Evolutionary conservation across 2,329 filamentous ascomycete species (phyloP), one percentile per base, ranked within the genome.

Genomic region (Coleophoma crateriformis): DNA sequence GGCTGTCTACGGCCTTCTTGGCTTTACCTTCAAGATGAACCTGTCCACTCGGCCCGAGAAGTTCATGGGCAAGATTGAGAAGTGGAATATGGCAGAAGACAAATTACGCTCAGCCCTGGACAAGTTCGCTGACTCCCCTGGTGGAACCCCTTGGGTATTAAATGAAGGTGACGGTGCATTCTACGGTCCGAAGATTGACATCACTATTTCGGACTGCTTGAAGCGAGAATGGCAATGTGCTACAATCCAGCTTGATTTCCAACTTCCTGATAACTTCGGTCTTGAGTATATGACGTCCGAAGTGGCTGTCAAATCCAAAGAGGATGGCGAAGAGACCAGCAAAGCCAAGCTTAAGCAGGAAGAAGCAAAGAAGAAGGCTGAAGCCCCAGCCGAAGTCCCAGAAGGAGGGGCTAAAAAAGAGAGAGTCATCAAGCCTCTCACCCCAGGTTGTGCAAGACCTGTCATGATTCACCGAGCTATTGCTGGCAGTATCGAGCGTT

Each of bases 141-240:
- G 76, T 47, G 80, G 85, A 52, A 78, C 83, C 33, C 75, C 83
- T 55, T 99, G 94, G 94, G 87, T 89, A 67, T 76, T 96, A 46
- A 96, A 97, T 70, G 87, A 90, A 52, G 94, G 92, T 50, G 94
- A 99, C 61, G 94, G 94, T 65, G 94, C 94, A 47, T 99, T 97
- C 73, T 99, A 99, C 68, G 94, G 94, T 2, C 94, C 94, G 46
- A 99, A 99, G 81, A 96, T 97, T 61, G 94, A 99, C 62, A 94
- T 99, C 64, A 95, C 89, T 54, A 91, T 99, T 63, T 85, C 84
- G 46, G 92, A 96, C 69, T 89, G 89, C 42, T 75, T 96, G 58
- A 83, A 84, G 69, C 82, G 91, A 66, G 88, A 91, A 52, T 88
- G 84, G 74, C 88, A 95, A 70, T 95, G 89, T 64, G 90, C 92